Evolutionary conservation across 805 yeast species (phyloP).

Genomic region (Teunomyces lycoperdinae): DNA sequence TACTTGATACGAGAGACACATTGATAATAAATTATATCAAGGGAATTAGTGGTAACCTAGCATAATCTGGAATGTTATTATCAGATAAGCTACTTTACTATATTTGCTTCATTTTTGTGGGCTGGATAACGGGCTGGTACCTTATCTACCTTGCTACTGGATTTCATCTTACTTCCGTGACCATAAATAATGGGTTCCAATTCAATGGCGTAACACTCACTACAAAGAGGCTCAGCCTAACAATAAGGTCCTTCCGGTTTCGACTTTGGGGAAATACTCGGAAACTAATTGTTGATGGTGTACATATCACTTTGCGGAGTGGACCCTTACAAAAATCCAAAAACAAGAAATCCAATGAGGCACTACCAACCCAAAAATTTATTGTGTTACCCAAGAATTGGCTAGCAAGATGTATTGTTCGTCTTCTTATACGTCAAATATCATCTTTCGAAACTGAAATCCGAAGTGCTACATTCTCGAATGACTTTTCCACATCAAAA

Average conservation of each 20-base stretch:
- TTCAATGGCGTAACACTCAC: conserved; percentile 27
- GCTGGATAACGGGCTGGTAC: conserved; percentile 33
- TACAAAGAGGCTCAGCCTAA: conserved; percentile 11
- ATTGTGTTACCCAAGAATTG: conserved; percentile 16
- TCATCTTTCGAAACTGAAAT: conserved; percentile 25
- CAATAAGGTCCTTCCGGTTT: conserved; percentile 24
- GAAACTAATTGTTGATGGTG: conserved; percentile 28
- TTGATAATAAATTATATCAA: background rate
- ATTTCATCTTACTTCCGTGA: conserved; percentile 28
- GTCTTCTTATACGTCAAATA: conserved; percentile 14
- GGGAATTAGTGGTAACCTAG: background rate
- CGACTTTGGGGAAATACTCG: conserved; percentile 40
- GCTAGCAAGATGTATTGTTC: conserved; percentile 8
- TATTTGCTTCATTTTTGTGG: background rate
- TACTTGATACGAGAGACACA: background rate
- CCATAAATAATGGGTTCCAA: conserved; percentile 39
- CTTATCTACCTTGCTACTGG: conserved; percentile 30
- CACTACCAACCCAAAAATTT: conserved; percentile 2
- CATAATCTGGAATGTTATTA: background rate
- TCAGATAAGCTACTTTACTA: background rate
- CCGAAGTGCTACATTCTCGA: conserved; percentile 9
- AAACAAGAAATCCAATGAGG: background rate
- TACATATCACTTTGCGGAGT: conserved; percentile 10
- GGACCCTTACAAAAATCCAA: background rate
- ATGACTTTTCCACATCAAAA: background rate